These are phyloP conservation scores for Penicillium egyptiacum DNA, from an alignment of 495 filamentous ascomycete species.

Conservation along the genomic window DNA sequence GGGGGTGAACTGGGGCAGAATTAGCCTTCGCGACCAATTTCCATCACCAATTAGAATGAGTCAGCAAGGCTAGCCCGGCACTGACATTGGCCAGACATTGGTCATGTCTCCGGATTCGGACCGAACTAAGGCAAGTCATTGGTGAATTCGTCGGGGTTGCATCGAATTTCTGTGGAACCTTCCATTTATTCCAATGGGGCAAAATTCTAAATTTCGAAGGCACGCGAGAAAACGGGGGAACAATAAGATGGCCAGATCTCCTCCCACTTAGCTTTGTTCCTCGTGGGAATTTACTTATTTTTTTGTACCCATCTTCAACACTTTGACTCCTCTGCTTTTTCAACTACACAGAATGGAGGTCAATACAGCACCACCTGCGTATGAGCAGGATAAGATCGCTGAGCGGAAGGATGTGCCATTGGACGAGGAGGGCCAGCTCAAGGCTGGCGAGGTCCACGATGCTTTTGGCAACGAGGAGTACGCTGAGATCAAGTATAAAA, in stretches of 20 bases:
- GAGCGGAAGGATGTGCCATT: constrained; percentile 18
- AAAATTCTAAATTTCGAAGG: background rate
- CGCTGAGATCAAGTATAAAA: constrained; percentile 49
- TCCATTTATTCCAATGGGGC: constrained; percentile 6
- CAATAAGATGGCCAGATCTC: constrained; percentile 7
- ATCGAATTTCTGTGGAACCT: constrained; percentile 8
- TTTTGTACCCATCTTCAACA: background rate
- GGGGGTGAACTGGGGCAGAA: background rate
- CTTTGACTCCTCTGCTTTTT: constrained; percentile 1
- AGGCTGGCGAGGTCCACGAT: constrained; percentile 34
- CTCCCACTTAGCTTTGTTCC: background rate
- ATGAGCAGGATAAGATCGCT: constrained; percentile 26
- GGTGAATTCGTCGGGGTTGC: background rate
- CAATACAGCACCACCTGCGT: constrained; percentile 20
- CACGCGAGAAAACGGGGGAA: constrained; percentile 3
- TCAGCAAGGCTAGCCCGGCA: background rate
- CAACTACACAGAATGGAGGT: constrained; percentile 26
- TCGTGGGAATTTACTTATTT: background rate
- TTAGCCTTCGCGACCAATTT: background rate
- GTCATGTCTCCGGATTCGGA: constrained; percentile 8
- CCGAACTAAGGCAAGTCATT: constrained; percentile 3
- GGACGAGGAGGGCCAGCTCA: constrained; percentile 38
- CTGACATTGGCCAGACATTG: background rate
- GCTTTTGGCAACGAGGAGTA: constrained; percentile 47
- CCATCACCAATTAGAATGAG: constrained; percentile 12